These are phyloP conservation scores for Leishmania braziliensis DNA, from an alignment of 208 protist genomes.

Conservation along the genomic window DNA sequence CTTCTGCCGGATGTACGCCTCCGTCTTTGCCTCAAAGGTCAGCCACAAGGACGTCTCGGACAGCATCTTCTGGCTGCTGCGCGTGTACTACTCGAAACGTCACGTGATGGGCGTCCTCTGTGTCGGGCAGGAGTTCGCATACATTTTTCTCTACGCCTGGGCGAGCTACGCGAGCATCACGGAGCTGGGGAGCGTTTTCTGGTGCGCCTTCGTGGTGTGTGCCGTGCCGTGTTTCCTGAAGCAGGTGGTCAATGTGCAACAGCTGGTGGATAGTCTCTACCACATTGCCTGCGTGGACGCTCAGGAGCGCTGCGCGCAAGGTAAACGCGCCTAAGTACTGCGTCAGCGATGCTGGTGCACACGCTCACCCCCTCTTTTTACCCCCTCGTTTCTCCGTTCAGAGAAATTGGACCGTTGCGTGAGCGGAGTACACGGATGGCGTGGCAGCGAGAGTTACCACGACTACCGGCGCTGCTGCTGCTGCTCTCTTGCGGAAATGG, in stretches of 20 bases:
- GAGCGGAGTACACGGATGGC: not conserved
- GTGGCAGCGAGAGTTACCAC: not conserved
- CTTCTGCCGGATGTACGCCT: conserved; percentile 94
- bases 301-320: conserved; percentile 47
- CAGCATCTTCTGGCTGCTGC: conserved; percentile 80
- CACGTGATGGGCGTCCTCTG: conserved; percentile 87
- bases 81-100: conserved; percentile 91
- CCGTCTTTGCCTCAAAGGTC: conserved; percentile 56
- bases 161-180: conserved; percentile 44
- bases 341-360: not conserved
- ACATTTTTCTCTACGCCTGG: conserved; percentile 86
- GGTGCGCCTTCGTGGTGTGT: conserved; percentile 44
- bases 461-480: not conserved
- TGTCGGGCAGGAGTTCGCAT: conserved; percentile 93
- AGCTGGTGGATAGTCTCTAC: conserved; percentile 86
- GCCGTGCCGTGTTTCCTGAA: conserved; percentile 71
- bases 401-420: not conserved
- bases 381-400: not conserved
- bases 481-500: not conserved
- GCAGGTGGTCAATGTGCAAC: conserved; percentile 92
- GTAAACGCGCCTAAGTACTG: conserved; percentile 18
- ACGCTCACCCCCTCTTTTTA: not conserved
- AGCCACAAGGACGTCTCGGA: conserved; percentile 90
- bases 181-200: conserved; percentile 26
- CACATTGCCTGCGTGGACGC: conserved; percentile 81